Evolutionary conservation across 2,329 filamentous ascomycete genomes (phyloP), one percentile per base, ranked within the genome.

Genomic region (Trichothecium roseum): DNA sequence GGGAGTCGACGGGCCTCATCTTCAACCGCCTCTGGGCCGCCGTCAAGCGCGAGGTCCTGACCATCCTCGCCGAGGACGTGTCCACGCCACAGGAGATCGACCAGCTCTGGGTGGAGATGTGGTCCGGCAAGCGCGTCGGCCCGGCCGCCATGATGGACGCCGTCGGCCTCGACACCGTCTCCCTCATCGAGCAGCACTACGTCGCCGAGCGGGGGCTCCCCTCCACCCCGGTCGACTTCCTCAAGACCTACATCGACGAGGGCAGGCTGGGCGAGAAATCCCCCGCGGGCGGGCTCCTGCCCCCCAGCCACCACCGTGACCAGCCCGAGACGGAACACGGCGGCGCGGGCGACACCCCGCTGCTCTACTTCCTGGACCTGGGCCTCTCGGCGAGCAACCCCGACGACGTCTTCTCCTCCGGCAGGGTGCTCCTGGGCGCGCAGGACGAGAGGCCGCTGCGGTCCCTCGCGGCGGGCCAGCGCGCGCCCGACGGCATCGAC

Each of bases 11-110:
- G 0, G 64, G 70, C 0, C 66, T 74, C 41, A 65, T 75, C 26
- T 69, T 72, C 44, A 74, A 74, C 36, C 63, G 70, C 0, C 48
- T 74, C 0, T 75, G 70, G 69, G 71, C 70, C 0, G 70, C 70
- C 0, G 57, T 74, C 13, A 74, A 74, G 47, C 56, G 70, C 3
- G 70, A 75, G 42, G 49, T 53, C 1, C 40, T 74, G 35, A 59
- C 49, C 0, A 67, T 74, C 8, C 41, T 74, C 3, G 55, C 63
- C 0, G 69, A 74, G 34, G 69, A 59, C 0, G 66, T 74, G 1
- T 59, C 60, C 0, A 55, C 52, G 1, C 66, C 71, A 0, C 51
- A 60, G n/a, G 62, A 70, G 34, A 62, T 74, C 18, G 70, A 74
- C 38, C 43, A 43, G 1, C 45, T 73, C 5, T 73, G 64, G 58